Percentiles rank a stretch among this genome's conserved stretches.
Evolutionary conservation across 345 rosid species (phyloP).

Genomic region (Brassica nigra): DNA sequence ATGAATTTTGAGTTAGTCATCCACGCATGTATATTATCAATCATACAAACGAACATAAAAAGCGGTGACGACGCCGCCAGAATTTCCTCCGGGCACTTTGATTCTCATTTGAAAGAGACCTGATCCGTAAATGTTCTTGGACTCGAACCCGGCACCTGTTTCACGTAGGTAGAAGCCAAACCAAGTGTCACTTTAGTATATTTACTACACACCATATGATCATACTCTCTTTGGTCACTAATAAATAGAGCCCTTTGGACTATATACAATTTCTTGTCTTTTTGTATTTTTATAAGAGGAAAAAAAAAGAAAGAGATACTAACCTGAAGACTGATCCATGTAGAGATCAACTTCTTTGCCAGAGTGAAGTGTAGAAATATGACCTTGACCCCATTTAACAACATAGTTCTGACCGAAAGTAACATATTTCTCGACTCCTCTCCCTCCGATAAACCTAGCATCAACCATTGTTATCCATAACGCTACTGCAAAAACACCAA

Average conservation of each 20-base stretch:
- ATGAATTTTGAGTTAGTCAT: background rate
- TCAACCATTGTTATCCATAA: conserved; percentile 27
- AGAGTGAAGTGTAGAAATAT: conserved; percentile 27
- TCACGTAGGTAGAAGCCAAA: conserved; percentile 4
- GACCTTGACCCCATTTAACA: conserved; percentile 42
- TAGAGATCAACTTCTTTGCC: conserved; percentile 38
- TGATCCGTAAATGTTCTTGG: conserved; percentile 55
- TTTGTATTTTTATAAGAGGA: background rate
- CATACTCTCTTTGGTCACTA: background rate
- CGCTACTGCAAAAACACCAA: conserved; percentile 17
- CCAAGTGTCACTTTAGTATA: background rate
- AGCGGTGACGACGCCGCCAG: conserved; percentile 70
- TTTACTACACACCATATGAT: background rate
- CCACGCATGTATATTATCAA: background rate
- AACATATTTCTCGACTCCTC: conserved; percentile 18
- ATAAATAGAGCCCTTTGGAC: background rate
- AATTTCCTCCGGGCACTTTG: conserved; percentile 57
- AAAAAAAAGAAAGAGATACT: background rate
- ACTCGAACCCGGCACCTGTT: conserved; percentile 63
- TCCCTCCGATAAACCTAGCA: conserved; percentile 12
- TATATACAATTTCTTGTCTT: conserved; percentile 8
- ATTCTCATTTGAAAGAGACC: conserved; percentile 59
- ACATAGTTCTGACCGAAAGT: conserved; percentile 30
- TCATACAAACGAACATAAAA: conserved; percentile 52
- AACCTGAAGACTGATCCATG: conserved; percentile 42